Base-by-base conservation (phyloP, 768 basidiomycete genomes). In the Auricularia cornea region DNA sequence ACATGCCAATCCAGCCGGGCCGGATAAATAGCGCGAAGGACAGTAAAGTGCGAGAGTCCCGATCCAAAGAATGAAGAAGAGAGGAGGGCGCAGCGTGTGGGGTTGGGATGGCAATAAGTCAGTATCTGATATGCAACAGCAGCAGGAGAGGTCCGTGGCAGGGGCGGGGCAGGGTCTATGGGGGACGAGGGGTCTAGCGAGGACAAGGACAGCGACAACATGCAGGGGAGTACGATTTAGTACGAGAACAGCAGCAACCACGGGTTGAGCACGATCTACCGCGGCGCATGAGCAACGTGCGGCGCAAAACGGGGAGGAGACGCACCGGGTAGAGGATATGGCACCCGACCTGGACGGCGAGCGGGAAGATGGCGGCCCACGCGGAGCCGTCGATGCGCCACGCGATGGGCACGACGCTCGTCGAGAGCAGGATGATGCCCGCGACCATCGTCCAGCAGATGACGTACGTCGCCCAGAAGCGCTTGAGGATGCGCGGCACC, bases 221-320 rank as follows among this genome's bases (percentile, higher is more conserved):
- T 35, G 35, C 35, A 35, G 35, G 14, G 35, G 35, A 6, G 44
- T 48, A 48, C 11, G 23, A 18, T 20, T 72, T 69, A 80, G 64
- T 83, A 84, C 0, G 85, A 86, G 75, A 92, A 93, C 52, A 92
- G 88, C 88, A 92, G 90, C 60, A 93, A 75, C 88, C 88, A 91
- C 0, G 91, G 93, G 68, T 94, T 94, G 52, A 94, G 81, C 26
- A 92, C 85, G 62, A 95, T 88, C 0, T 87, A 85, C 18, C 16
- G 23, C 5, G 11, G 18, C 12, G 18, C 10, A 48, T 20, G 12
- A 48, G 44, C 44, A 23, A 4, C 18, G 23, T 5, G 5, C 5
- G 18, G 18, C 10, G 20, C 20, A 18, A 23, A 48, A 14, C 10
- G 5, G 44, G 18, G 18, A 20, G 5, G 5, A 18, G 44, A 48